phyloP scores from a whole-genome alignment of 306 rosid genomes.

The Quercus rubra region DNA sequence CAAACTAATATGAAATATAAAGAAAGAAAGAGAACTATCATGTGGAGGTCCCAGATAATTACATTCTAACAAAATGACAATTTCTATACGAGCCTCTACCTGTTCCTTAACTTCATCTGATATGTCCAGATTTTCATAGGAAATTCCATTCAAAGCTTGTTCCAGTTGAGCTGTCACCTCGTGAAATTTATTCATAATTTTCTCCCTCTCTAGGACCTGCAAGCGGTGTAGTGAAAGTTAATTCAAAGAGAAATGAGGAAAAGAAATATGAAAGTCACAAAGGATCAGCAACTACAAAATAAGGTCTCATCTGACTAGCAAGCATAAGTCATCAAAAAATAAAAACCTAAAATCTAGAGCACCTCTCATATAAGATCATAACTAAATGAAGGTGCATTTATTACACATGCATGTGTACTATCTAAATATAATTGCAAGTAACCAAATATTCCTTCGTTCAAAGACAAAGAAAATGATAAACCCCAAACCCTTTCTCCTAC shows the following conservation, averaged over 20 bases:
- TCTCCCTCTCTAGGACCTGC: slow-evolving; percentile 88
- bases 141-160: slow-evolving; percentile 61
- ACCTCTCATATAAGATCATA: background rate
- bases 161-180: slow-evolving; percentile 73
- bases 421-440: background rate
- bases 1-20: background rate
- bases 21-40: background rate
- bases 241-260: background rate
- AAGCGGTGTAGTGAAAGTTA: slow-evolving; percentile 4
- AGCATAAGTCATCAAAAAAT: background rate
- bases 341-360: background rate
- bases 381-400: background rate
- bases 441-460: background rate
- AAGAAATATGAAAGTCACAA: background rate
- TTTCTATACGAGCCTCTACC: slow-evolving; percentile 42
- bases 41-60: background rate
- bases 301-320: slow-evolving; percentile 15
- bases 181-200: slow-evolving; percentile 60
- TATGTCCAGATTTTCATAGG: slow-evolving; percentile 75
- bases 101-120: slow-evolving; percentile 99
- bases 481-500: background rate
- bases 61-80: background rate
- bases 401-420: background rate
- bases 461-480: background rate
- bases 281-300: background rate